A percentile compares a stretch with the other conserved stretches of the same genome.
Conservation (phyloP, 1,284 basidiomycete genomes). For the Lentinula novae-zelandiae region DNA sequence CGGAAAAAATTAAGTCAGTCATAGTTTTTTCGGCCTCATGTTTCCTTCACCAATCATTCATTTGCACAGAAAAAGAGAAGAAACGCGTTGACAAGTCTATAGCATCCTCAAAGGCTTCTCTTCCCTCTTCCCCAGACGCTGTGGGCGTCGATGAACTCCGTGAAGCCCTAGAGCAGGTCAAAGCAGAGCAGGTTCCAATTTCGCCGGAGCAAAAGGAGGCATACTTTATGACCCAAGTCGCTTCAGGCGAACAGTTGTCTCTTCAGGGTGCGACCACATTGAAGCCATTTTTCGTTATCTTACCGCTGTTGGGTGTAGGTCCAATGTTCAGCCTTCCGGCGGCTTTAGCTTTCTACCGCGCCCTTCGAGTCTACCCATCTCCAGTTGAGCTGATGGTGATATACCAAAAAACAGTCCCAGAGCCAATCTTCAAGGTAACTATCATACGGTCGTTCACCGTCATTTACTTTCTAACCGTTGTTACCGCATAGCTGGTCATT, state of each 20-base stretch:
- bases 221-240: conserved; percentile 91
- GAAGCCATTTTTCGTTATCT: neutral
- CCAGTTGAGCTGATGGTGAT: conserved; percentile 90
- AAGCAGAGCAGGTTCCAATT: conserved; percentile 61
- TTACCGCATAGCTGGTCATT: conserved; percentile 65
- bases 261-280: conserved; percentile 57
- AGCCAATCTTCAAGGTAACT: conserved; percentile 76
- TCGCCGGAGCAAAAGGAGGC: conserved; percentile 75
- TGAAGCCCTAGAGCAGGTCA: conserved; percentile 59
- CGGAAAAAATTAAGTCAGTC: conserved; percentile 84
- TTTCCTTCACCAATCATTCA: conserved; percentile 5
- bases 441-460: neutral
- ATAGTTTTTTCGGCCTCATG: conserved; percentile 13
- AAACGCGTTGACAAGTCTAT: conserved; percentile 82
- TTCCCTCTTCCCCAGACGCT: conserved; percentile 24
- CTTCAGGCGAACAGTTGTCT: conserved; percentile 83
- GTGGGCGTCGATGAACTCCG: conserved; percentile 47
- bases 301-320: conserved; percentile 42
- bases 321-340: conserved; percentile 75
- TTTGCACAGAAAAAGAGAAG: conserved; percentile 76
- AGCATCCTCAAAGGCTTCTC: conserved; percentile 55
- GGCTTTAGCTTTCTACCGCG: conserved; percentile 90
- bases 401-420: conserved; percentile 90
- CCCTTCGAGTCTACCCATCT: conserved; percentile 90
- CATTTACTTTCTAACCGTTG: conserved; percentile 10